A percentile compares a stretch with the other conserved stretches of the same genome.
phyloP scores from a whole-genome alignment of 345 rosid species.

The Populus ilicifolia region DNA sequence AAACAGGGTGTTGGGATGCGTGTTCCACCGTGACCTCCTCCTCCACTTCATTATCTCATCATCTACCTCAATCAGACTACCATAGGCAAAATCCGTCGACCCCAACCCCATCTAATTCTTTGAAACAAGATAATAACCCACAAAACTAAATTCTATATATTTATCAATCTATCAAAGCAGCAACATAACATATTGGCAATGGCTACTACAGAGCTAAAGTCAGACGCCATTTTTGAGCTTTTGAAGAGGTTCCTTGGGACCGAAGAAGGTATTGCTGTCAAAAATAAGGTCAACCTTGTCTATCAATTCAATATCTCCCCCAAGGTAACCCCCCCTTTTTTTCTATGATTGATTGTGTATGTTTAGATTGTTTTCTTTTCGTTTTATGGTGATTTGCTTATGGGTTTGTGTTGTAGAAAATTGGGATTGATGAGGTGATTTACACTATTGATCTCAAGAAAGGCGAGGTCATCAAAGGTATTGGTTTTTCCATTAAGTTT shows the following conservation, averaged over 20 bases:
- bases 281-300: constrained; percentile 70
- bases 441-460: constrained; percentile 83
- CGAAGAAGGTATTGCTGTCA: constrained; percentile 62
- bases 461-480: constrained; percentile 86
- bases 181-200: constrained; percentile 16
- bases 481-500: constrained; percentile 5
- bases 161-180: neutral
- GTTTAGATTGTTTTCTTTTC: neutral
- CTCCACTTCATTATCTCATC: neutral
- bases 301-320: constrained; percentile 92
- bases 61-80: neutral
- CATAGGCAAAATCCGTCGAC: neutral
- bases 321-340: constrained; percentile 37
- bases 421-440: constrained; percentile 78
- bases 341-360: neutral
- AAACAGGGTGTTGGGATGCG: neutral
- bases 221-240: constrained; percentile 62
- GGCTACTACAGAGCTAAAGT: constrained; percentile 60
- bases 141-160: neutral
- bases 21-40: neutral
- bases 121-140: neutral
- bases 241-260: constrained; percentile 64
- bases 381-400: neutral
- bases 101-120: neutral
- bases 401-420: constrained; percentile 46